Evolutionary conservation across 805 yeast species (phyloP), one percentile per base, ranked within the genome.

Genomic region (Pichia kluyveri): DNA sequence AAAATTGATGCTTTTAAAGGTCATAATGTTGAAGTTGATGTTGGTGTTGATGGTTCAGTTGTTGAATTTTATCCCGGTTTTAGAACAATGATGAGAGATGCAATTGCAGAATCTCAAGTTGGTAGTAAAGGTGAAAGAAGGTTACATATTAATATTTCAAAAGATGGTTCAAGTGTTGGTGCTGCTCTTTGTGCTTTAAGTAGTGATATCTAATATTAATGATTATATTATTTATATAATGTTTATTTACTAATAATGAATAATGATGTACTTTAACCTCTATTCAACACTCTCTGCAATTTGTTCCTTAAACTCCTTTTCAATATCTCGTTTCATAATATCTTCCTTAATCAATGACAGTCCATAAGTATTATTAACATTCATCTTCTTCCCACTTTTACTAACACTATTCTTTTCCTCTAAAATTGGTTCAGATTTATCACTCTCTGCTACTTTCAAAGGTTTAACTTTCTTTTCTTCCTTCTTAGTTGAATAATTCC

Each of bases 161-260:
- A 87, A 65, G 98, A 93, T 61, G 98, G 98, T 42, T 83, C 95
- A 49, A 96, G 96, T 51, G 96, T 90, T 41, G 99, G 99, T 55
- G 98, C 97, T 42, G 98, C 98, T 2, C 71, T 91, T 52, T 87
- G 96, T 70, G 97, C 96, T 9, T 61, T 66, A 47, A 57, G 63
- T 47, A 61, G 55, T 32, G 43, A 40, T 15, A 17, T 18, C 17
- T 15, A 17, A 6, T 37, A 2, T 6, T 42, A 30, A 23, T 17
- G n/a, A 8, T 31, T 17, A 40, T 18, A 17, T 41, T 28, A 28
- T 28, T n/a, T 40, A 40, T 12, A 30, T 11, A 30, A 11, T 30
- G 31, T 30, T 19, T 19, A 19, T 19, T 19, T 19, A 19, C 2
- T 19, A 19, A 19, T 19, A 19, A 19, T 19, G 23, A 19, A 19